Evolutionary conservation across 139 green algal genomes (phyloP), one percentile per base, ranked within the genome.

Genomic region (Chlamydomonas incerta): DNA sequence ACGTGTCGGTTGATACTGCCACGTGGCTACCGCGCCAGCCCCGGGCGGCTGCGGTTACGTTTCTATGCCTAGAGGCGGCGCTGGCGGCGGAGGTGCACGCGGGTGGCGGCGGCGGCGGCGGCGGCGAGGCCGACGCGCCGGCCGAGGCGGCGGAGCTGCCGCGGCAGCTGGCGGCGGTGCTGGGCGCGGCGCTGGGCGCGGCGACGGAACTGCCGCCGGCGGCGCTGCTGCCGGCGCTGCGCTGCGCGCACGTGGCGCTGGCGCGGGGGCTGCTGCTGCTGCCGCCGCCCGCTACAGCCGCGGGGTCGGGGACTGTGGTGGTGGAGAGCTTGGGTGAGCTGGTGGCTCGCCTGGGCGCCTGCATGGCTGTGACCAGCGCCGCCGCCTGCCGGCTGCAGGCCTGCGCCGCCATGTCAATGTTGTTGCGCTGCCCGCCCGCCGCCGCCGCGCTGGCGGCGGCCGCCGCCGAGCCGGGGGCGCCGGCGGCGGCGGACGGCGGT

Each of bases 141-240:
- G 66, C n/a, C n/a, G n/a, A 2, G 11, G 35, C 34, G 20, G 23
- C 33, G 10, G 34, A 55, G 74, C 28, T 24, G 31, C 34, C 10
- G 31, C 31, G 47, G 41, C 17, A 62, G 35, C 62, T 73, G 37
- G 41, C 31, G 76, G 60, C 60, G 26, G 33, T 67, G 31, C 34
- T 85, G 46, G 23, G 17, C 8, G 11, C 15, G 23, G 63, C 63
- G 66, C 67, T 85, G 66, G 65, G 3, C 26, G 50, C 66, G 18
- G 67, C 46, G 33, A 34, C 67, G n/a, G 79, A 85, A 46, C 79
- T 85, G n/a, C 69, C 65, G 26, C 24, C 63, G 33, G 31, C n/a
- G 8, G 66, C 65, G 47, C 33, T 85, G 79, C 79, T 75, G 66
- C 65, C 66, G 66, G 79, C 63, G 47, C 66, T 85, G 65, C 79